Percentiles rank a stretch among this genome's conserved stretches.
phyloP scores from a whole-genome alignment of 306 rosid genomes.

The Vigna unguiculata region DNA sequence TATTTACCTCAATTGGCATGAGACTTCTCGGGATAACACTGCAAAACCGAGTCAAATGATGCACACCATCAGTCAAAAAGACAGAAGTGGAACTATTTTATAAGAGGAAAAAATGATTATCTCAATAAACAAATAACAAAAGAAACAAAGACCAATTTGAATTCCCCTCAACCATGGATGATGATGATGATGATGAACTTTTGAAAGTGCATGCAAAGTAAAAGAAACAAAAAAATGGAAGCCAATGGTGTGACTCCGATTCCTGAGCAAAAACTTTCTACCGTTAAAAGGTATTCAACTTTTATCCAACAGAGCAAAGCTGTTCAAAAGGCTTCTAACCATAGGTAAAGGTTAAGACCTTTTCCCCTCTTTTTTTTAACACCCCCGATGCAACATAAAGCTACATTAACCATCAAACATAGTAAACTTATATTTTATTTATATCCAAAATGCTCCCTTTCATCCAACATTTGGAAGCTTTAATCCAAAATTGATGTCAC shows the following conservation, averaged over 20 bases:
- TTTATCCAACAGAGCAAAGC: constrained; percentile 46
- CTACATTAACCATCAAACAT: background rate
- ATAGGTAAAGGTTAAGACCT: constrained; percentile 41
- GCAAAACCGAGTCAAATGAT: constrained; percentile 47
- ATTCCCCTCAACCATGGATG: background rate
- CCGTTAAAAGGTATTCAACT: constrained; percentile 54
- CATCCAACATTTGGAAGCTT: constrained; percentile 14
- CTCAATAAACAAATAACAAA: background rate
- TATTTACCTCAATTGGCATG: constrained; percentile 91
- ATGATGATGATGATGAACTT: background rate
- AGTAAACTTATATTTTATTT: background rate
- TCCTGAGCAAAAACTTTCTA: constrained; percentile 49
- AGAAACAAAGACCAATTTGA: constrained; percentile 8
- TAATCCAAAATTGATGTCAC: constrained; percentile 29
- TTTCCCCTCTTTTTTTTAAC: background rate
- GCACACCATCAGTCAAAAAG: constrained; percentile 40
- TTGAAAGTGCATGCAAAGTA: constrained; percentile 25
- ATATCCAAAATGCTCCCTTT: constrained; percentile 28
- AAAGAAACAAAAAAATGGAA: background rate
- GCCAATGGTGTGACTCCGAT: constrained; percentile 35
- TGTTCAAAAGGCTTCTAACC: constrained; percentile 41
- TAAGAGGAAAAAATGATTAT: background rate
- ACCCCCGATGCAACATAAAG: constrained; percentile 7
- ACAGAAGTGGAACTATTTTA: background rate
- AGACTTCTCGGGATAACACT: constrained; percentile 90